phyloP scores from a whole-genome alignment of 345 rosid species.

The Linum trigynum region DNA sequence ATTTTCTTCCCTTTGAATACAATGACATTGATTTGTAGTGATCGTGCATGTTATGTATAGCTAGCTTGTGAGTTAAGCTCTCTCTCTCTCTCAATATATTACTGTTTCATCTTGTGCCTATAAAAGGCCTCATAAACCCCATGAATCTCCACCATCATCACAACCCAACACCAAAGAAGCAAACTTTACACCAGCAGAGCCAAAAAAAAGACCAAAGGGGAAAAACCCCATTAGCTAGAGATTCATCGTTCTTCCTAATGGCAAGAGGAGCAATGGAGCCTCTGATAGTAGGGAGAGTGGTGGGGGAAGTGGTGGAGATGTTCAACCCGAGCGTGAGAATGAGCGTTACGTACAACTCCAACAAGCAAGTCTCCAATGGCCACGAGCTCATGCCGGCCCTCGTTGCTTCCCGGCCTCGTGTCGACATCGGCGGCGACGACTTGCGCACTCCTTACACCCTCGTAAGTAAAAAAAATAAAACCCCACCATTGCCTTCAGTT shows the following conservation, averaged over 20 bases:
- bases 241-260: not conserved
- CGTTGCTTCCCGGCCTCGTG: conserved; percentile 46
- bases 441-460: conserved; percentile 67
- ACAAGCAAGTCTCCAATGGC: conserved; percentile 63
- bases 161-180: no score
- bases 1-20: no score
- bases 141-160: not conserved
- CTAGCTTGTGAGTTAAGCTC: conserved; percentile 17
- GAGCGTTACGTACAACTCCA: conserved; percentile 47
- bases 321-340: conserved; percentile 56
- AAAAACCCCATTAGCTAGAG: no score
- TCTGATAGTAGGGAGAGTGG: conserved; percentile 47
- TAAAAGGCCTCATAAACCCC: conserved; percentile 3
- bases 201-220: no score
- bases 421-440: conserved; percentile 68
- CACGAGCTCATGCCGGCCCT: conserved; percentile 57
- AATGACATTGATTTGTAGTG: no score
- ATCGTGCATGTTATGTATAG: conserved; percentile 12
- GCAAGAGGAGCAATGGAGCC: conserved; percentile 52
- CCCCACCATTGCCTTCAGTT: no score
- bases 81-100: not conserved
- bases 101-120: conserved; percentile 6
- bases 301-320: conserved; percentile 71
- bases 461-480: conserved; percentile 23
- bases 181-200: no score